Base-by-base conservation (phyloP, 306 rosid genomes). In the Cicer bijugum region DNA sequence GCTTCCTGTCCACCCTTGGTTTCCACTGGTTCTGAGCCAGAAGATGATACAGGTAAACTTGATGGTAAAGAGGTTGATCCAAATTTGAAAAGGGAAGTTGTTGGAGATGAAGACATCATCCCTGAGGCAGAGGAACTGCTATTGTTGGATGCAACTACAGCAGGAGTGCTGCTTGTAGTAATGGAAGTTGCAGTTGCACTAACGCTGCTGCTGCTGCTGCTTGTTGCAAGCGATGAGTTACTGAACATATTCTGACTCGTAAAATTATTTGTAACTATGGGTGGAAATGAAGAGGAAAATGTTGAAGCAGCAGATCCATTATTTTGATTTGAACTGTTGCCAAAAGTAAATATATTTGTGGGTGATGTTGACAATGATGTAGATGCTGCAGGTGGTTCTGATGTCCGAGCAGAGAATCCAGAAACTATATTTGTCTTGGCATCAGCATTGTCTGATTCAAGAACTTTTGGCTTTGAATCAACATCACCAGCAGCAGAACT, bases 261-360 rank as follows among this genome's bases (percentile, higher is more conserved):
- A 64, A 56, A 51, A 76, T 40, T 80, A 75, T 82, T 82, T 53
- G 78, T 66, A 71, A 57, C 78, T 12, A 38, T 12, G 33, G 85
- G 2, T 45, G 78, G 38, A 46, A 69, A 38, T 8, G 85, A 51
- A 55, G 79, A 58, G 47, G 90, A 57, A 59, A 74, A 50, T 60
- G 69, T 75, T 9, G 84, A 76, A 81, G 82, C 83, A 76, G 69
- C 38, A 77, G 84, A 44, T 23, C 89, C 96, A 67, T 79, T 82
- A 63, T 56, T 86, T 55, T 74, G 73, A 75, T 64, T 77, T 53
- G 82, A 83, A 84, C 43, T 79, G 74, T 58, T 57, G 44, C 82
- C 72, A 55, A 81, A 70, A 42, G 84, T 60, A 61, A 84, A 84
- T 52, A 76, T 55, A 47, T 76, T 76, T 37, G 79, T n/a, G 40